A percentile compares a stretch with the other conserved stretches of the same genome.
These are phyloP conservation scores for Amesomyces nigricolor DNA, from an alignment of 2,329 filamentous ascomycete genomes.

Conservation along the genomic window DNA sequence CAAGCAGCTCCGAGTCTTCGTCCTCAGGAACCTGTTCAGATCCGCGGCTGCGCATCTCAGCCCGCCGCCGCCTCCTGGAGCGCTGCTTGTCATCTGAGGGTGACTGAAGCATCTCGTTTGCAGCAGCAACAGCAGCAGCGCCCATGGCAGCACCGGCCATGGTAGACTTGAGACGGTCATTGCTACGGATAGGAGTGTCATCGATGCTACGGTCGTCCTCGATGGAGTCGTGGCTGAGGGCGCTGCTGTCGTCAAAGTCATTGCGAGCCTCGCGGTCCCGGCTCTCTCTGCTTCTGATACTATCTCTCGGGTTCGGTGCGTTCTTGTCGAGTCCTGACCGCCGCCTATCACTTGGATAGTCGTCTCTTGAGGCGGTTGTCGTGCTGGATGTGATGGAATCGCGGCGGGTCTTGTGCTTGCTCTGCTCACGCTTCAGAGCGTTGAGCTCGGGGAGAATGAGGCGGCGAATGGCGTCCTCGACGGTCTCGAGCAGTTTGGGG, in stretches of 20 bases:
- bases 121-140: slow-evolving; percentile 32
- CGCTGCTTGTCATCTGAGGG: slow-evolving; percentile 48
- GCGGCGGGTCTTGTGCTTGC: slow-evolving; percentile 64
- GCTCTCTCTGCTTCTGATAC: slow-evolving; percentile 38
- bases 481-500: slow-evolving; percentile 81
- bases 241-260: slow-evolving; percentile 46
- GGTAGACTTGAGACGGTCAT: slow-evolving; percentile 41
- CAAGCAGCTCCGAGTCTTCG: slow-evolving; percentile 44
- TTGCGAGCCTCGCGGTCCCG: slow-evolving; percentile 52
- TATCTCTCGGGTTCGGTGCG: slow-evolving; percentile 49
- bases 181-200: slow-evolving; percentile 41
- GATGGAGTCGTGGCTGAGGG: slow-evolving; percentile 42
- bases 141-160: slow-evolving; percentile 41
- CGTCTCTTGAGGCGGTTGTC: slow-evolving; percentile 50
- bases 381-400: slow-evolving; percentile 57
- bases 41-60: slow-evolving; percentile 45
- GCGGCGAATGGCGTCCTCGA: slow-evolving; percentile 86
- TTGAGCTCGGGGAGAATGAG: slow-evolving; percentile 88
- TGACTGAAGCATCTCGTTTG: slow-evolving; percentile 31
- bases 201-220: slow-evolving; percentile 40
- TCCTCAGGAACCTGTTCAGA: slow-evolving; percentile 44
- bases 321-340: slow-evolving; percentile 54
- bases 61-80: slow-evolving; percentile 47
- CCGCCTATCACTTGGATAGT: slow-evolving; percentile 53
- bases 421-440: slow-evolving; percentile 84